Evolutionary conservation across 768 basidiomycete genomes (phyloP).

Genomic region (Scleroderma bovista): DNA sequence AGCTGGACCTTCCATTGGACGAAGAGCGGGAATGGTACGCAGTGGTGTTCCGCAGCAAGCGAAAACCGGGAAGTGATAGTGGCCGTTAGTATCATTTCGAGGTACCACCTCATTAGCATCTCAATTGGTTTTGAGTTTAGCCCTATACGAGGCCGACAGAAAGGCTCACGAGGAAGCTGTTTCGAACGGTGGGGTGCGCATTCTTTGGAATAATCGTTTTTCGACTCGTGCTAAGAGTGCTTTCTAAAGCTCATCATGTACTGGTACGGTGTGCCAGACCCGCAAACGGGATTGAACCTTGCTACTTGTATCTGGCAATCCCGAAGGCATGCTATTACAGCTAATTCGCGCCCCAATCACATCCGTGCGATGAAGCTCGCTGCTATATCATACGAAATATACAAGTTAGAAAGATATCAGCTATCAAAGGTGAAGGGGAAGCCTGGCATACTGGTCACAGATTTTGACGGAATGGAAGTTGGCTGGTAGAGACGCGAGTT

Average conservation of each 20-base stretch:
- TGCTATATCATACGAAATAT: slow-evolving; percentile 68
- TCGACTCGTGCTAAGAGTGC: slow-evolving; percentile 6
- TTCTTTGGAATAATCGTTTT: neutral
- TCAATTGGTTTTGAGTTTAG: slow-evolving; percentile 30
- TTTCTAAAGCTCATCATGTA: slow-evolving; percentile 69
- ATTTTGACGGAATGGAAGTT: slow-evolving; percentile 59
- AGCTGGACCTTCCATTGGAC: slow-evolving; percentile 58
- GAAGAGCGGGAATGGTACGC: slow-evolving; percentile 88
- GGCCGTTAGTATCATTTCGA: slow-evolving; percentile 40
- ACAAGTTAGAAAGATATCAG: slow-evolving; percentile 70
- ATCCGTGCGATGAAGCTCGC: slow-evolving; percentile 80
- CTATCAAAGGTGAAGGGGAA: slow-evolving; percentile 64
- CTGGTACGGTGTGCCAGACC: slow-evolving; percentile 88
- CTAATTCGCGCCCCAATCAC: slow-evolving; percentile 77
- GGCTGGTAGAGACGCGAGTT: slow-evolving; percentile 48
- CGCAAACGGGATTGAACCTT: slow-evolving; percentile 74
- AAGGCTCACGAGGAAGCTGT: slow-evolving; percentile 92
- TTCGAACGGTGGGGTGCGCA: slow-evolving; percentile 72
- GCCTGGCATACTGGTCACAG: slow-evolving; percentile 48
- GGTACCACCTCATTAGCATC: neutral
- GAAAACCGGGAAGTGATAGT: slow-evolving; percentile 66
- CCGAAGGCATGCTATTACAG: slow-evolving; percentile 74
- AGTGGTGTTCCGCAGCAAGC: slow-evolving; percentile 81
- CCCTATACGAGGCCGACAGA: slow-evolving; percentile 82
- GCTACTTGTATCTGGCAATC: slow-evolving; percentile 97